Evolutionary conservation across 2,329 filamentous ascomycete genomes (phyloP).

Genomic region (Sclerotinia minor): DNA sequence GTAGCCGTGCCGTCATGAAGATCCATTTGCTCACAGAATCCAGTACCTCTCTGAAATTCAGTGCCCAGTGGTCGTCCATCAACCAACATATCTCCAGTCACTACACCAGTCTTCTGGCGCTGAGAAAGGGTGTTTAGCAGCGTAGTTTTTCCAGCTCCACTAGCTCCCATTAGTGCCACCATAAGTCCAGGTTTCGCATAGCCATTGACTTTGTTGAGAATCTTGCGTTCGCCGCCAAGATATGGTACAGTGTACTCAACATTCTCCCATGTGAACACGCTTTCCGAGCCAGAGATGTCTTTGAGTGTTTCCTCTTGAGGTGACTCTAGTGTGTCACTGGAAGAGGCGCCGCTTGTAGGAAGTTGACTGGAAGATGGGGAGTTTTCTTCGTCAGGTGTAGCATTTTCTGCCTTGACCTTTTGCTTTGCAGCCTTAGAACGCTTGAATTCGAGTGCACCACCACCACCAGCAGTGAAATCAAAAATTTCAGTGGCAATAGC

Average conservation of each 20-base stretch:
- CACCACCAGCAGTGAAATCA: conserved; percentile 60
- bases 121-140: conserved; percentile 75
- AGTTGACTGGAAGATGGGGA: background rate
- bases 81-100: conserved; percentile 68
- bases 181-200: conserved; percentile 77
- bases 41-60: conserved; percentile 68
- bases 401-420: conserved; percentile 47
- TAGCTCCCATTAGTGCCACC: conserved; percentile 79
- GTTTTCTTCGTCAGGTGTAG: conserved; percentile 57
- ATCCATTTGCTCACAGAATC: conserved; percentile 73
- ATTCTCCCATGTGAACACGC: conserved; percentile 70
- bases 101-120: conserved; percentile 63
- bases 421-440: conserved; percentile 62
- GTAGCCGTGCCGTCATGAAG: conserved; percentile 68
- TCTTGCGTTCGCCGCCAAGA: conserved; percentile 57
- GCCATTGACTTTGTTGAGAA: conserved; percentile 70
- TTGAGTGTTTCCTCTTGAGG: conserved; percentile 46
- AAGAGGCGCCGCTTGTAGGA: conserved; percentile 37
- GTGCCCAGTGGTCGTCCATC: conserved; percentile 61
- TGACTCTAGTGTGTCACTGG: conserved; percentile 30
- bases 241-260: conserved; percentile 73
- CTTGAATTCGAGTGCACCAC: conserved; percentile 72
- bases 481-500: conserved; percentile 69
- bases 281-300: conserved; percentile 57
- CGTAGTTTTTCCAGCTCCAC: conserved; percentile 81